phyloP scores from a whole-genome alignment of 345 rosid genomes.

The Gynandropsis gynandra region DNA sequence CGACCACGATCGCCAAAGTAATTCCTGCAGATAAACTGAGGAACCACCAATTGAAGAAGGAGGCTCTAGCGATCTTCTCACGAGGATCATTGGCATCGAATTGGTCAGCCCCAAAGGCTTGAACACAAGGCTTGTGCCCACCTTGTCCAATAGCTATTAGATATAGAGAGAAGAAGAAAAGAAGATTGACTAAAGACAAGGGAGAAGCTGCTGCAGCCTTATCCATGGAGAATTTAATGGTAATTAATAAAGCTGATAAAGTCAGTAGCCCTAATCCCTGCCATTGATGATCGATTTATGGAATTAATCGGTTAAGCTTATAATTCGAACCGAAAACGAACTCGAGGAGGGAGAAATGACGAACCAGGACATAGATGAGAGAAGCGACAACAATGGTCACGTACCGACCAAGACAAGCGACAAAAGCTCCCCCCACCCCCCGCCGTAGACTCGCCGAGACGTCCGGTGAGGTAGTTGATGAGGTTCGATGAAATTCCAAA shows the following conservation, averaged over 20 bases:
- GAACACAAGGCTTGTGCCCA: slow-evolving; percentile 31
- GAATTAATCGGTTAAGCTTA: neutral
- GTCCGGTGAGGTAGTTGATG: no score
- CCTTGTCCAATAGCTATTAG: slow-evolving; percentile 29
- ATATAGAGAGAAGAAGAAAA: slow-evolving; percentile 28
- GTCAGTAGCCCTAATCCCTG: slow-evolving; percentile 57
- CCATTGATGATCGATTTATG: neutral
- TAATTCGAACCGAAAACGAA: neutral
- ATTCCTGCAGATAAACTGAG: slow-evolving; percentile 25
- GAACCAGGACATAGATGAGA: slow-evolving; percentile 29
- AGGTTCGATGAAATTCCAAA: no score
- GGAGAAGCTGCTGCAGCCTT: slow-evolving; percentile 8
- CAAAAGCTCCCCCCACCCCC: no score
- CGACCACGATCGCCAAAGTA: slow-evolving; percentile 18
- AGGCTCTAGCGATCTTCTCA: slow-evolving; percentile 19
- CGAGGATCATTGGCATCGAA: slow-evolving; percentile 24
- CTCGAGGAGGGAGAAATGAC: neutral
- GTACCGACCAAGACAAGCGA: slow-evolving; percentile 47
- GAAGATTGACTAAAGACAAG: slow-evolving; percentile 26
- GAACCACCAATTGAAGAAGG: slow-evolving; percentile 33
- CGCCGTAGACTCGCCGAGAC: no score
- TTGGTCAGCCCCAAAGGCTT: slow-evolving; percentile 32
- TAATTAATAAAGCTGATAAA: slow-evolving; percentile 44
- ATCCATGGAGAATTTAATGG: slow-evolving; percentile 31
- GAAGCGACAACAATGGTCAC: slow-evolving; percentile 38